A percentile compares a stretch with the other conserved stretches of the same genome.
Conservation (phyloP, 495 filamentous ascomycete genomes). For the Penicillium malachiteum region DNA sequence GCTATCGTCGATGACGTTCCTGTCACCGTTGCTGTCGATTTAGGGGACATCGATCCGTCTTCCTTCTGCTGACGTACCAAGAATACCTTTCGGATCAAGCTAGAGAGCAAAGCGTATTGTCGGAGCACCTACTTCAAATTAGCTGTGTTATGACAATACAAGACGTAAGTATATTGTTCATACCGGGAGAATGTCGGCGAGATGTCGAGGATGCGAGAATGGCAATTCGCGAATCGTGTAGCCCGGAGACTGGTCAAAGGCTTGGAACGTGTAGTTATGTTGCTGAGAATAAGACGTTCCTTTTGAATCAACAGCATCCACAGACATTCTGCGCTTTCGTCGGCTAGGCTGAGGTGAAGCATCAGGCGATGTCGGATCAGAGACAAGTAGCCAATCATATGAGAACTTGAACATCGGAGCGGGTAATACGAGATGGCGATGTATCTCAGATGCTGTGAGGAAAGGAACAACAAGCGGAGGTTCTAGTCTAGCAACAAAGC, state of each 20-base stretch:
- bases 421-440: conserved; percentile 57
- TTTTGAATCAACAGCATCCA: conserved; percentile 35
- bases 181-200: conserved; percentile 72
- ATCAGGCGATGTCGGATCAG: conserved; percentile 32
- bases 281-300: conserved; percentile 42
- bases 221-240: conserved; percentile 67
- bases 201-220: conserved; percentile 83
- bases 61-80: conserved; percentile 21
- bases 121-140: conserved; percentile 50
- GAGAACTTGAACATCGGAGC: conserved; percentile 57
- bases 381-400: conserved; percentile 68
- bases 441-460: conserved; percentile 64
- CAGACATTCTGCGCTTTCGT: conserved; percentile 34
- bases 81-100: conserved; percentile 63
- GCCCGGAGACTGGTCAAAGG: conserved; percentile 68
- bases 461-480: conserved; percentile 78
- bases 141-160: conserved; percentile 6
- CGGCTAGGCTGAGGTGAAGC: conserved; percentile 26
- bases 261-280: conserved; percentile 69
- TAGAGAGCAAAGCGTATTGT: conserved; percentile 70
- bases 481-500: conserved; percentile 80
- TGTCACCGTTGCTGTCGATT: background rate
- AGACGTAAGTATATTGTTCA: conserved; percentile 7
- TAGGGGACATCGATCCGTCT: conserved; percentile 1
- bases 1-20: background rate